These are phyloP conservation scores for Epichloe elymi DNA, from an alignment of 2,329 filamentous ascomycete species.

Conservation along the genomic window DNA sequence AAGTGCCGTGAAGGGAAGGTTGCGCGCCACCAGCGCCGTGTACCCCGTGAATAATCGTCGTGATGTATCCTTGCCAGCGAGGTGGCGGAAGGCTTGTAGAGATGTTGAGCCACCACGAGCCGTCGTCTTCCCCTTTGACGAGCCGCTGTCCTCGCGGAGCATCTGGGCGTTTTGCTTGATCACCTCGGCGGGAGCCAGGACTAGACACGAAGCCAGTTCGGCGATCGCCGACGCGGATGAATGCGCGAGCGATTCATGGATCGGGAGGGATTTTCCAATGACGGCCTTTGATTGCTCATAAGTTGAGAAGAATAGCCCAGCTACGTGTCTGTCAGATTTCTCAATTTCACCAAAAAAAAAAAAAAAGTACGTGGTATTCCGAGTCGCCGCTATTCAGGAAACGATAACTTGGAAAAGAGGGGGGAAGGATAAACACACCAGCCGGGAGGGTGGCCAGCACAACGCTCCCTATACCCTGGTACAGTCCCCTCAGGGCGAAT, in stretches of 20 bases:
- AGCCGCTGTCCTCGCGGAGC: conserved; percentile 28
- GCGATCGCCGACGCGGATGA: conserved; percentile 60
- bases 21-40: conserved; percentile 65
- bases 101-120: conserved; percentile 24
- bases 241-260: conserved; percentile 60
- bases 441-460: conserved; percentile 82
- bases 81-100: conserved; percentile 34
- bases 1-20: conserved; percentile 75
- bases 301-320: conserved; percentile 79
- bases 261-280: conserved; percentile 37
- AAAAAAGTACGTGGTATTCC: no score
- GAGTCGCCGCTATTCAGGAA: no score
- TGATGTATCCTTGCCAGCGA: conserved; percentile 39
- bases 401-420: neutral
- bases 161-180: conserved; percentile 93
- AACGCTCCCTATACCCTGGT: conserved; percentile 78
- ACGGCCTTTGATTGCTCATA: conserved; percentile 66
- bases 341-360: no score
- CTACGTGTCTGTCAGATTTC: conserved; percentile 22
- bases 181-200: conserved; percentile 79
- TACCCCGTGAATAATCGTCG: conserved; percentile 59
- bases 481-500: conserved; percentile 56
- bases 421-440: conserved; percentile 31
- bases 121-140: conserved; percentile 6
- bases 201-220: conserved; percentile 73